These are phyloP conservation scores for Chaetoceros tenuissimus DNA, from an alignment of 108 stramenopile genomes.

Conservation along the genomic window DNA sequence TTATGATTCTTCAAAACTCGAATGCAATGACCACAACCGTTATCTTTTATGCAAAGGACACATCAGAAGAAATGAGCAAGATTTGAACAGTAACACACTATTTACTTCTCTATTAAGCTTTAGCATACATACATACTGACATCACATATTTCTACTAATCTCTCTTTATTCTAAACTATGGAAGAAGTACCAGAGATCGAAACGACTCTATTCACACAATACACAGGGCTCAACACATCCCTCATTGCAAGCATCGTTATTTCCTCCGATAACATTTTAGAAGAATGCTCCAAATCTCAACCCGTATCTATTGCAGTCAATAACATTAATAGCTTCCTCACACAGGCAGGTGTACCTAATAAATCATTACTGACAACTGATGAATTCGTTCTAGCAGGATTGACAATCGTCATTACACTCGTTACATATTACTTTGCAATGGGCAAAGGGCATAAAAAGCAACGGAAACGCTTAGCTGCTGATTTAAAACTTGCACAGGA, in stretches of 20 bases:
- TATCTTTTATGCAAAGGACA: too few relatives aligned
- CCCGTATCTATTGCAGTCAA: conserved; percentile 14
- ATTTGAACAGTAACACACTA: too few relatives aligned
- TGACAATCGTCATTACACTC: conserved; percentile 35
- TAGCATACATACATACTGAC: too few relatives aligned
- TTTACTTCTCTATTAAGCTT: too few relatives aligned
- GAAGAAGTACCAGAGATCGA: too few relatives aligned
- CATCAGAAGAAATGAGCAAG: too few relatives aligned
- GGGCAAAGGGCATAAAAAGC: conserved; percentile 49
- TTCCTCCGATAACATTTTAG: conserved; percentile 24
- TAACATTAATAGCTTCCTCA: conserved; percentile 21
- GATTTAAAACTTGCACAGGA: conserved; percentile 50
- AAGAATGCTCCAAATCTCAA: conserved; percentile 12
- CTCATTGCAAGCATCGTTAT: conserved; percentile 5
- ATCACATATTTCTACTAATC: too few relatives aligned
- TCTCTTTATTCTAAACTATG: too few relatives aligned
- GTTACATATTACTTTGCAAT: conserved; percentile 41
- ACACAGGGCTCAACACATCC: background rate
- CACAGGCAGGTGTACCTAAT: conserved; percentile 18
- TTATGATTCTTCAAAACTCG: too few relatives aligned
- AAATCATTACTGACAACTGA: conserved; percentile 30
- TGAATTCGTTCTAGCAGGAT: conserved; percentile 25
- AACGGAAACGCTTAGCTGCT: conserved; percentile 32
- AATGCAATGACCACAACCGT: too few relatives aligned
- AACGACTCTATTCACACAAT: conserved; percentile 6